phyloP scores from a whole-genome alignment of 306 rosid species.

The Pyrus bretschneideri region DNA sequence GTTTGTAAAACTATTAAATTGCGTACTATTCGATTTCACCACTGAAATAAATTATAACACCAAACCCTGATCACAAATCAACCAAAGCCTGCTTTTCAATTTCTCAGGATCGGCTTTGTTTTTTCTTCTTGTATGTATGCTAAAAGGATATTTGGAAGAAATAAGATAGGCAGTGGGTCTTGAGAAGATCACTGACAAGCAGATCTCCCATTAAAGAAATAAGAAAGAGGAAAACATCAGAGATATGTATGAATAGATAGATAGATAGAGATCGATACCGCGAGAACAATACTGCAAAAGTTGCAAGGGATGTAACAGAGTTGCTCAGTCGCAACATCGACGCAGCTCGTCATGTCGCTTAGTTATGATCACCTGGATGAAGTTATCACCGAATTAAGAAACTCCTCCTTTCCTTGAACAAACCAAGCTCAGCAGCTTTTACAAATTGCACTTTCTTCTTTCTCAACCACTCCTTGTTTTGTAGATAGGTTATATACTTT shows the following conservation, averaged over 20 bases:
- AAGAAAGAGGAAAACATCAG: background rate
- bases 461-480: constrained; percentile 27
- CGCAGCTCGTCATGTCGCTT: constrained; percentile 60
- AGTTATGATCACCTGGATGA: constrained; percentile 3
- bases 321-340: constrained; percentile 78
- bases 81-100: background rate
- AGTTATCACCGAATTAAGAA: background rate
- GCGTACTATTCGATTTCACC: constrained; percentile 2
- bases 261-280: constrained; percentile 39
- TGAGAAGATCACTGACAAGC: constrained; percentile 18
- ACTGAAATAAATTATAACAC: constrained; percentile 5
- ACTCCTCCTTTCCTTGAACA: background rate
- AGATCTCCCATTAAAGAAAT: constrained; percentile 26
- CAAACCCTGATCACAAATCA: constrained; percentile 1
- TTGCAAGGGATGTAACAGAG: constrained; percentile 99
- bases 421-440: background rate
- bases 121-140: background rate
- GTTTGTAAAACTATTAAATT: background rate
- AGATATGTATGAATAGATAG: background rate
- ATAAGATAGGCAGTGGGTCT: background rate
- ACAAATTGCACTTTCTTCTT: constrained; percentile 23
- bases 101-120: background rate
- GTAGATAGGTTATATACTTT: constrained; percentile 30
- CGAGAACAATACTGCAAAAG: constrained; percentile 98
- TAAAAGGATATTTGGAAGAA: background rate